phyloP scores from a whole-genome alignment of 2,329 filamentous ascomycete species.

The Fusarium ramigenum region DNA sequence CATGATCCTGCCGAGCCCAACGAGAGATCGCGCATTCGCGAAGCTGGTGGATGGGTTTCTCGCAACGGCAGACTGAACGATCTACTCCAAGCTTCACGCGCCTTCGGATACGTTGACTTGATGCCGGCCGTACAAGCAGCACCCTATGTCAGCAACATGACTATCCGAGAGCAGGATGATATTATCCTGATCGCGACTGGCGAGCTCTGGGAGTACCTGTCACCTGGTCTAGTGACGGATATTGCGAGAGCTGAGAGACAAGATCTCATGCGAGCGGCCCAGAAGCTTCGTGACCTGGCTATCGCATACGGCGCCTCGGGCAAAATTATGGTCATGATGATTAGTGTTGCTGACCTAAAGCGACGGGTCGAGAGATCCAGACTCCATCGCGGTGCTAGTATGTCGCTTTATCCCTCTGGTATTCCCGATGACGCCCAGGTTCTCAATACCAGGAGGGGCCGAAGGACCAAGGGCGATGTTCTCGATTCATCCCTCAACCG shows the following conservation, averaged over 20 bases:
- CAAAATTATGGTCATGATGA: constrained; percentile 99
- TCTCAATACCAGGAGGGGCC: constrained; percentile 70
- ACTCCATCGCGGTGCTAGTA: constrained; percentile 79
- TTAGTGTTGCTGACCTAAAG: constrained; percentile 91
- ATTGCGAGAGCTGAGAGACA: constrained; percentile 85
- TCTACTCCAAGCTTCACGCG: constrained; percentile 86
- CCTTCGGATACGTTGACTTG: constrained; percentile 93
- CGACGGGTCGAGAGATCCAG: constrained; percentile 79
- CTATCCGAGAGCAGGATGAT: constrained; percentile 87
- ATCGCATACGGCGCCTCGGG: constrained; percentile 93
- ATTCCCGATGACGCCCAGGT: constrained; percentile 76
- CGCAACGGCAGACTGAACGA: constrained; percentile 95
- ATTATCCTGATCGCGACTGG: constrained; percentile 91
- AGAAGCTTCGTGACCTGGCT: constrained; percentile 92
- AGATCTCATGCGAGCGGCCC: constrained; percentile 93
- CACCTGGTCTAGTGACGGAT: constrained; percentile 89
- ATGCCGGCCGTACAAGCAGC: constrained; percentile 94
- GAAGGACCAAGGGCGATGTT: constrained; percentile 70
- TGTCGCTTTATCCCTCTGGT: constrained; percentile 83
- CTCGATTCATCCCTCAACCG: constrained; percentile 88
- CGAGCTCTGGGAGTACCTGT: constrained; percentile 95
- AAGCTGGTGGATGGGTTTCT: constrained; percentile 95
- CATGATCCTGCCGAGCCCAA: constrained; percentile 89
- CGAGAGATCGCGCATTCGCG: constrained; percentile 89
- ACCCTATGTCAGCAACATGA: constrained; percentile 81